phyloP scores from a whole-genome alignment of 202 grass and related monocot species.

The Setaria viridis region DNA sequence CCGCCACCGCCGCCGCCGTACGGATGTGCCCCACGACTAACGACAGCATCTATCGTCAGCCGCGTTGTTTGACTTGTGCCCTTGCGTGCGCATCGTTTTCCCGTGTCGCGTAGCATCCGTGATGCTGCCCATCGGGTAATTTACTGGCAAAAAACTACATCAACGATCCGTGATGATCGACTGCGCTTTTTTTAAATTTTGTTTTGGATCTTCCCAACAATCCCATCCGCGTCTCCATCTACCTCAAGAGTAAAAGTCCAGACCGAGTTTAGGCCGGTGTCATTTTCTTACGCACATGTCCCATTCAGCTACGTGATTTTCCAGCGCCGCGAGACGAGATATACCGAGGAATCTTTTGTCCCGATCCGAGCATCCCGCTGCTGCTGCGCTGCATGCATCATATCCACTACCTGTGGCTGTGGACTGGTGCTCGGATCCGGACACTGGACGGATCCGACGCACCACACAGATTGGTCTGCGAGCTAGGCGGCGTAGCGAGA shows the following conservation, averaged over 20 bases:
- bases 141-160: neutral
- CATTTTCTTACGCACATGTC: neutral
- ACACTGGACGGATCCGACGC: neutral
- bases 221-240: neutral
- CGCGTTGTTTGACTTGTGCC: too few species aligned
- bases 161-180: too few species aligned
- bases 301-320: neutral
- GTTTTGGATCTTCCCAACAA: too few species aligned
- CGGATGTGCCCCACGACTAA: too few species aligned
- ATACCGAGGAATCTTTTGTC: conserved; percentile 36
- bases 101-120: neutral
- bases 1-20: too few species aligned
- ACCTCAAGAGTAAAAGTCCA: neutral
- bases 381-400: neutral
- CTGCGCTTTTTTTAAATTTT: too few species aligned
- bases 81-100: neutral
- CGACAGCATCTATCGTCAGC: too few species aligned
- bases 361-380: conserved; percentile 17
- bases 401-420: neutral
- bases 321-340: neutral
- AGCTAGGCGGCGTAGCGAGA: too few species aligned
- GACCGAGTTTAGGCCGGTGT: neutral
- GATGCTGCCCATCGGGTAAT: too few species aligned
- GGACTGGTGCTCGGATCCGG: neutral
- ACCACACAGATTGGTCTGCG: too few species aligned